phyloP scores from a whole-genome alignment of 202 grass and related monocot genomes.

The Schoenoplectus tabernaemontani region DNA sequence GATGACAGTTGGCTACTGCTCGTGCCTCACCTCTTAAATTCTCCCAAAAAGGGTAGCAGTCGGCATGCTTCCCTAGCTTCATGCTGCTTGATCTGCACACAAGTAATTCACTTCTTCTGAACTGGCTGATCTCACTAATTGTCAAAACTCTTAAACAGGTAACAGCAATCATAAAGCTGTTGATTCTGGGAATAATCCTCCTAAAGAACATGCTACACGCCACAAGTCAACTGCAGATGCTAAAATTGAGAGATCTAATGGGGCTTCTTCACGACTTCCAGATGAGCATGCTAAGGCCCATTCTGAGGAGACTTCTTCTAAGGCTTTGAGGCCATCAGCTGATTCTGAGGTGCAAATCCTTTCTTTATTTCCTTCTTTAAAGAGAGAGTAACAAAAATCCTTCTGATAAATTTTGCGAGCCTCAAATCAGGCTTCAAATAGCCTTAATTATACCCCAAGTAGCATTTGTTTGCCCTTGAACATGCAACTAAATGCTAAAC shows the following conservation, averaged over 20 bases:
- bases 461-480: background rate
- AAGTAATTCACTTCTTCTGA: background rate
- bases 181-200: conserved; percentile 33
- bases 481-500: background rate
- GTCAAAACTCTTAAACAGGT: conserved; percentile 34
- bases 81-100: background rate
- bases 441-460: background rate
- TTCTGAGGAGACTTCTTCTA: conserved; percentile 47
- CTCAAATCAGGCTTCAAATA: background rate
- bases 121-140: background rate
- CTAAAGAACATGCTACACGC: conserved; percentile 50
- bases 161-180: conserved; percentile 38
- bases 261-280: conserved; percentile 24
- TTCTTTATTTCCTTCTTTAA: conserved; percentile 15
- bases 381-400: conserved; percentile 1
- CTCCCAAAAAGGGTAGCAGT: background rate
- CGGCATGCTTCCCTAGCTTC: background rate
- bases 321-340: conserved; percentile 38
- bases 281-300: conserved; percentile 60
- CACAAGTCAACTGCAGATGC: conserved; percentile 53
- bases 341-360: conserved; percentile 67
- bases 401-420: background rate
- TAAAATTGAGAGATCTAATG: conserved; percentile 68
- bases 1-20: background rate
- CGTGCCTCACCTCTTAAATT: background rate